Percentiles rank a stretch among this genome's conserved stretches.
These are phyloP conservation scores for Diaporthe citri DNA, from an alignment of 2,329 filamentous ascomycete genomes.

Conservation along the genomic window DNA sequence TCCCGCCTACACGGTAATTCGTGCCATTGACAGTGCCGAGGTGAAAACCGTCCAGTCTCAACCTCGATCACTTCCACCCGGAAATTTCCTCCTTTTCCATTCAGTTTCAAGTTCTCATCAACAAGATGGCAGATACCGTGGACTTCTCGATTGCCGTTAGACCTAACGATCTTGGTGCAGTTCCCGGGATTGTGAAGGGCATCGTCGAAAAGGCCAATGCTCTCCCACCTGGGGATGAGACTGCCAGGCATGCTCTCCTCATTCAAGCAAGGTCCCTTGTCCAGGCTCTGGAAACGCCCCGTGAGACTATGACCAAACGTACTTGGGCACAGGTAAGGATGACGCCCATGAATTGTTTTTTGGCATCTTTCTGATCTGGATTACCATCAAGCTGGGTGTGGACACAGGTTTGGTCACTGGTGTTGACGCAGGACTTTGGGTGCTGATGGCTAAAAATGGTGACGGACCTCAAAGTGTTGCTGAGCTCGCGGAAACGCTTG, in stretches of 20 bases:
- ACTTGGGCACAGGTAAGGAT: slow-evolving; percentile 51
- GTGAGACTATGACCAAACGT: slow-evolving; percentile 62
- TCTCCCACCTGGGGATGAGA: slow-evolving; percentile 38
- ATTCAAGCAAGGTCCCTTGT: slow-evolving; percentile 51
- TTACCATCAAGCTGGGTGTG: neutral
- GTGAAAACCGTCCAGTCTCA: neutral
- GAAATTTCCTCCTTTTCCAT: neutral
- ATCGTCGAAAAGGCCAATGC: neutral
- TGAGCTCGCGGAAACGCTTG: slow-evolving; percentile 49
- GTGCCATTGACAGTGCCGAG: neutral
- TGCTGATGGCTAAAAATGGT: slow-evolving; percentile 48
- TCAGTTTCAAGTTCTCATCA: neutral
- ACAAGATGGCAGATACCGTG: neutral
- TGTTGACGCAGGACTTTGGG: slow-evolving; percentile 53
- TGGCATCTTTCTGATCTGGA: neutral
- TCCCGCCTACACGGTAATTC: neutral
- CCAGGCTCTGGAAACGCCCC: slow-evolving; percentile 57
- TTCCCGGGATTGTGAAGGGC: slow-evolving; percentile 16
- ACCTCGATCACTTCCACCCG: neutral
- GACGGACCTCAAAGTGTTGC: slow-evolving; percentile 48
- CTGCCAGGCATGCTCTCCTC: slow-evolving; percentile 49
- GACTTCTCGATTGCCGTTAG: slow-evolving; percentile 13
- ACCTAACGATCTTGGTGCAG: slow-evolving; percentile 22
- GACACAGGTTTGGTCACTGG: slow-evolving; percentile 41
- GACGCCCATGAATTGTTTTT: neutral